Evolutionary conservation across 1,139 yeast genomes (phyloP).

Genomic region (Diutina mesorugosa): DNA sequence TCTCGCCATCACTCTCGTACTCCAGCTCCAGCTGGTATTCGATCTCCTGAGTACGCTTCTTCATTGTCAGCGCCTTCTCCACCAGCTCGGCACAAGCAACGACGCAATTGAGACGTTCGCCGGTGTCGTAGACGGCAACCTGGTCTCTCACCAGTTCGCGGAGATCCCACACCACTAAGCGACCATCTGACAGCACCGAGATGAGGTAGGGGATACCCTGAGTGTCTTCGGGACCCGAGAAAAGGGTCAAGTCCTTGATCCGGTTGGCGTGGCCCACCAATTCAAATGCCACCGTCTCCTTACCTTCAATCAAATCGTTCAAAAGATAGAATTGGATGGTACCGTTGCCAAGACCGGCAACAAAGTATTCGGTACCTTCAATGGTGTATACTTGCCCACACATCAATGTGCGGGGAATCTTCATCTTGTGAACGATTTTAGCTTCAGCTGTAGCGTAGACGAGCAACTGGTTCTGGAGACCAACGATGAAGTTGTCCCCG

Average conservation of each 20-base stretch:
- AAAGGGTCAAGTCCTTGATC: constrained; percentile 62
- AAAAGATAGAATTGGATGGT: constrained; percentile 42
- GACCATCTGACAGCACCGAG: constrained; percentile 88
- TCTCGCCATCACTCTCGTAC: constrained; percentile 48
- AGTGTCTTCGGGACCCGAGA: constrained; percentile 25
- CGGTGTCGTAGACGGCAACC: constrained; percentile 80
- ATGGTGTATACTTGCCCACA: constrained; percentile 41
- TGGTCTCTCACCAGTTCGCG: constrained; percentile 42
- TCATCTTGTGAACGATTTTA: constrained; percentile 35
- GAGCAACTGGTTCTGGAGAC: constrained; percentile 49
- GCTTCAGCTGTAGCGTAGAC: constrained; percentile 50
- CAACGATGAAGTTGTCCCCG: constrained; percentile 68
- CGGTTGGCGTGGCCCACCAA: constrained; percentile 76
- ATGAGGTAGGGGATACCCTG: constrained; percentile 38
- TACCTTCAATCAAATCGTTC: constrained; percentile 7
- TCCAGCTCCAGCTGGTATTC: constrained; percentile 46
- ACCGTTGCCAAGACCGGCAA: constrained; percentile 66
- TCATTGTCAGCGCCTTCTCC: constrained; percentile 64
- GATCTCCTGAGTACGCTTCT: constrained; percentile 18
- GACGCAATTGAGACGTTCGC: constrained; percentile 88
- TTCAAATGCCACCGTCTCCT: constrained; percentile 36
- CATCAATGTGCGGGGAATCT: constrained; percentile 52
- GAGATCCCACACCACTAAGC: constrained; percentile 83
- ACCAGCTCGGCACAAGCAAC: constrained; percentile 65
- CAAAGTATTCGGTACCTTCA: constrained; percentile 40